Percentiles rank a stretch among this genome's conserved stretches.
phyloP scores from a whole-genome alignment of 306 rosid species.

The Lupinus albus region DNA sequence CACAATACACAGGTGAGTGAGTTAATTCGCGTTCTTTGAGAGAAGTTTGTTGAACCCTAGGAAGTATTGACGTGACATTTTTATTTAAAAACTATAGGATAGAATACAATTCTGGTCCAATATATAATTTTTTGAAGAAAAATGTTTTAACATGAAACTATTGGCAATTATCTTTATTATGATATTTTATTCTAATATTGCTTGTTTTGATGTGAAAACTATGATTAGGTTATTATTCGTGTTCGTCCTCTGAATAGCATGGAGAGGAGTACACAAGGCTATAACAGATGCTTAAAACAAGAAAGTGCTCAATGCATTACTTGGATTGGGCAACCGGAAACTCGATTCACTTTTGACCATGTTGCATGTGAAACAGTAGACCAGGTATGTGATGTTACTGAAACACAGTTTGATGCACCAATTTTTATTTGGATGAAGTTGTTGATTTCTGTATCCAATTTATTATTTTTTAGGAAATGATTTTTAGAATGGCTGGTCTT shows the following conservation, averaged over 20 bases:
- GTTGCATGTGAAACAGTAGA: conserved; percentile 96
- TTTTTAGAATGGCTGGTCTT: conserved; percentile 92
- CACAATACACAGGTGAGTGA: conserved; percentile 92
- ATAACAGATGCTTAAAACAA: conserved; percentile 87
- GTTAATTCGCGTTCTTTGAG: not conserved
- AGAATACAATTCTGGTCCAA: too few species aligned
- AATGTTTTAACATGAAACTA: too few species aligned
- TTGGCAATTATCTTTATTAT: too few species aligned
- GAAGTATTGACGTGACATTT: too few species aligned
- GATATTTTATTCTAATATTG: too few species aligned
- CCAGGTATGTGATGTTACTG: conserved; percentile 60
- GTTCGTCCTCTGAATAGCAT: conserved; percentile 92
- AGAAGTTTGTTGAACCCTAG: too few species aligned
- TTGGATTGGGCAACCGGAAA: conserved; percentile 91
- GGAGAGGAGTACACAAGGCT: conserved; percentile 68
- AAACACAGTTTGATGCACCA: not conserved
- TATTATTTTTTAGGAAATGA: conserved; percentile 65
- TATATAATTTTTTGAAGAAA: too few species aligned
- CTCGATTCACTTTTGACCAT: conserved; percentile 88
- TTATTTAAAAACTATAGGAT: too few species aligned
- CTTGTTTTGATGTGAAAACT: conserved; percentile 33
- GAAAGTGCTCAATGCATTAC: conserved; percentile 71
- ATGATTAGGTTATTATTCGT: conserved; percentile 77
- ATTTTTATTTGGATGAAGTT: conserved; percentile 21
- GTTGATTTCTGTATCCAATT: conserved; percentile 30